These are phyloP conservation scores for Musa itinerans DNA, from an alignment of 176 grass and related monocot species.

Conservation along the genomic window DNA sequence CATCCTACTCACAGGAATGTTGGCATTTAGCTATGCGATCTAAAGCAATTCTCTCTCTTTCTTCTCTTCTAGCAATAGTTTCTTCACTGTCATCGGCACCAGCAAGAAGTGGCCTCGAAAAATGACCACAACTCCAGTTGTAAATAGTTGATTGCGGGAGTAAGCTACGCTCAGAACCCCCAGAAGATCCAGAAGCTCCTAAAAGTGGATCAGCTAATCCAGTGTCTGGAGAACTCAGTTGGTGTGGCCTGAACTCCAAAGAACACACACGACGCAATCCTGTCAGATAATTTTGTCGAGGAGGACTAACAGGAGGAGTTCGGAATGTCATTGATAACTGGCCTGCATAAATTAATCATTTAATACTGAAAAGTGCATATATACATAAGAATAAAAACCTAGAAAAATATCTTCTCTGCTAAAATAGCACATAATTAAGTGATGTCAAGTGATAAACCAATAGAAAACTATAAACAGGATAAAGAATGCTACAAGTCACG, in stretches of 20 bases:
- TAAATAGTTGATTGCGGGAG: constrained; percentile 75
- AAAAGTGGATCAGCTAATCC: constrained; percentile 70
- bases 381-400: not conserved
- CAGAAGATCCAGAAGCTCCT: constrained; percentile 38
- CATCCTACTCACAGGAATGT: constrained; percentile 64
- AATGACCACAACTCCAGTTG: constrained; percentile 98
- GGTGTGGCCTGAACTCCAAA: constrained; percentile 76
- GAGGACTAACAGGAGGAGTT: constrained; percentile 95
- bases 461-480: not conserved
- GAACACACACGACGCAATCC: constrained; percentile 86
- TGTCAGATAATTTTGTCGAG: constrained; percentile 76
- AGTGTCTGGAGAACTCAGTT: constrained; percentile 62
- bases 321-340: constrained; percentile 68
- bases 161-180: constrained; percentile 40
- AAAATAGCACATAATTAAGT: not conserved
- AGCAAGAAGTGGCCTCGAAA: constrained; percentile 82
- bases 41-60: constrained; percentile 56
- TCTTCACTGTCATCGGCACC: constrained; percentile 80
- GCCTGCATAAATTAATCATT: constrained; percentile 33
- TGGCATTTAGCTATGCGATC: constrained; percentile 81
- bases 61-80: constrained; percentile 65
- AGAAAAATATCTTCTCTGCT: not conserved
- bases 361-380: not conserved
- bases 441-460: not conserved
- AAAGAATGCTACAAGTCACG: not conserved